Conservation (phyloP, 805 yeast genomes). For the Limtongozyma cylindracea region DNA sequence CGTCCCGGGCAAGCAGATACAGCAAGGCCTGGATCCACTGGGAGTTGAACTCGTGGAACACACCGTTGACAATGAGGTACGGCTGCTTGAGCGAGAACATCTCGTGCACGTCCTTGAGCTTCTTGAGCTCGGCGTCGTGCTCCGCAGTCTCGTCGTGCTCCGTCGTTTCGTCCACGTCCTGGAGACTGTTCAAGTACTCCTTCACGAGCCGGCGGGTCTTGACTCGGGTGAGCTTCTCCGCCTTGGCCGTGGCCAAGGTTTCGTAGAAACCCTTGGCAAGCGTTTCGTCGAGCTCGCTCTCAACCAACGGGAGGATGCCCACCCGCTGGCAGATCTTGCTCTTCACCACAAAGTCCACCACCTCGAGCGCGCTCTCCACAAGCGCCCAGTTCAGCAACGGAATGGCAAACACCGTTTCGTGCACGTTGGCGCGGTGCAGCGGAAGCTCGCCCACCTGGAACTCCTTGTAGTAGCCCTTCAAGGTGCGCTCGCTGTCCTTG, state of each 20-base stretch:
- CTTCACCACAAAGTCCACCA: slow-evolving; percentile 34
- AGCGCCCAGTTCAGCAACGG: slow-evolving; percentile 29
- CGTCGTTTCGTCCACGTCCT: slow-evolving; percentile 6
- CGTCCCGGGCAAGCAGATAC: too few species aligned
- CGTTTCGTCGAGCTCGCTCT: slow-evolving; percentile 6
- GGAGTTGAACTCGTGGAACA: slow-evolving; percentile 28
- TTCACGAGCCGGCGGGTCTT: slow-evolving; percentile 14
- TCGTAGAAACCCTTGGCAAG: slow-evolving; percentile 11
- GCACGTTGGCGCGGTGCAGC: slow-evolving; percentile 43
- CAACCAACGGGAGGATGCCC: slow-evolving; percentile 50
- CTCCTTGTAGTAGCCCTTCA: slow-evolving; percentile 8
- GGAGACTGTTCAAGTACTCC: too few species aligned
- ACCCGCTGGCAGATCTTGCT: too few species aligned
- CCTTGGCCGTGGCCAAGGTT: slow-evolving; percentile 7
- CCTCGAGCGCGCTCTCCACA: slow-evolving; percentile 16
- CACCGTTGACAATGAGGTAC: slow-evolving; percentile 48
- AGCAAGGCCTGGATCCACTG: slow-evolving; percentile 16
- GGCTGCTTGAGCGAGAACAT: slow-evolving; percentile 17
- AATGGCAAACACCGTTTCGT: slow-evolving; percentile 45
- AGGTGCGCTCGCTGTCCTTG: slow-evolving; percentile 15
- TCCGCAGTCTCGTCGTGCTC: slow-evolving; percentile 6
- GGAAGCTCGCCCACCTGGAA: slow-evolving; percentile 31
- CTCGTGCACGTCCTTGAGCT: slow-evolving; percentile 5
- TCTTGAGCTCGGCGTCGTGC: slow-evolving; percentile 3
- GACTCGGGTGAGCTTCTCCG: too few species aligned